Evolutionary conservation across 192 early-diverging fungal genomes (phyloP).

Genomic region (Coemansia sp.): DNA sequence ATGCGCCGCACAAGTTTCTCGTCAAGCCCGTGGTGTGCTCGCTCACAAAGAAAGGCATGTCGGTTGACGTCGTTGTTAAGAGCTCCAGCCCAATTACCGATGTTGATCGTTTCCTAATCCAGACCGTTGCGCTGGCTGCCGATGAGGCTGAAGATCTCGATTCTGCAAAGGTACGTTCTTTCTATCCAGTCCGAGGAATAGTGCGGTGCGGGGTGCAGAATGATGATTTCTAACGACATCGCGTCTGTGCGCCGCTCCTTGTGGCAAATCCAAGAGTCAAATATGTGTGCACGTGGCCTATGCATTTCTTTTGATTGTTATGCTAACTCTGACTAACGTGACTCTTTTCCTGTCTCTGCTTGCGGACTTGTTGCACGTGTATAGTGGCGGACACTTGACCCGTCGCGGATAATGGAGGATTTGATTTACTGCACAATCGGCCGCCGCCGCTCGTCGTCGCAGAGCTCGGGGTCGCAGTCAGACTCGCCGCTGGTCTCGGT

Average conservation of each 20-base stretch:
- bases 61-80: conserved; percentile 56
- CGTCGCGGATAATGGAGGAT: conserved; percentile 54
- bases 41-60: conserved; percentile 43
- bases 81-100: conserved; percentile 50
- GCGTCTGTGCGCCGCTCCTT: too few species aligned
- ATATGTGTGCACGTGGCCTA: background rate
- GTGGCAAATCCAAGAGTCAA: background rate
- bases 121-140: conserved; percentile 53
- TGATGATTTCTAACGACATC: too few species aligned
- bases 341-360: too few species aligned
- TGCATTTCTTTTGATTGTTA: background rate
- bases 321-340: background rate
- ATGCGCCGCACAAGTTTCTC: conserved; percentile 59
- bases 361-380: background rate
- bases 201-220: background rate
- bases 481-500: conserved; percentile 29
- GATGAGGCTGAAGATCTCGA: conserved; percentile 52
- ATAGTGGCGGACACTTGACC: conserved; percentile 54
- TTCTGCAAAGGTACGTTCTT: conserved; percentile 54
- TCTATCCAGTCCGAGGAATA: background rate
- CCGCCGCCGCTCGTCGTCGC: conserved; percentile 36
- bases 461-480: conserved; percentile 23
- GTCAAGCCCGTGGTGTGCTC: conserved; percentile 59
- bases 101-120: conserved; percentile 59
- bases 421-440: conserved; percentile 44